A percentile compares a stretch with the other conserved stretches of the same genome.
phyloP scores from a whole-genome alignment of 179 eudicot genomes.

The Sideroxylon spinosum region DNA sequence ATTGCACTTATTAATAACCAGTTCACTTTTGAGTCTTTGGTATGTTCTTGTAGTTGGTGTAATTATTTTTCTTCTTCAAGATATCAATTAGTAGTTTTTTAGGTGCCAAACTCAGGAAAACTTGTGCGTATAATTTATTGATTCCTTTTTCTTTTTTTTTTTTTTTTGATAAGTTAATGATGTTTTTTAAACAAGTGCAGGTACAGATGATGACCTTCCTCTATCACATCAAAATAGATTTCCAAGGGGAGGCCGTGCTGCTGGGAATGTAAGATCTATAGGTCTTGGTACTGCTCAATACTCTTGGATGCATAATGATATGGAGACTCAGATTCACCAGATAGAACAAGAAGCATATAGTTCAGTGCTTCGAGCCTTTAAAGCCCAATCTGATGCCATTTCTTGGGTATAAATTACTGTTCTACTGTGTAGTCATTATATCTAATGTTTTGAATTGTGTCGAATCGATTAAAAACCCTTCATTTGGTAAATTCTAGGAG shows the following conservation, averaged over 20 bases:
- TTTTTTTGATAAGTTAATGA: too few species aligned
- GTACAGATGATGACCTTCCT: conserved; percentile 88
- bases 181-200: conserved; percentile 29
- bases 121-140: too few species aligned
- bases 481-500: conserved; percentile 47
- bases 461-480: conserved; percentile 21
- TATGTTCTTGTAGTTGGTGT: too few species aligned
- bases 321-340: conserved; percentile 74
- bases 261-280: conserved; percentile 63
- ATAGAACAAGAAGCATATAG: conserved; percentile 86
- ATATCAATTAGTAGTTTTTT: too few species aligned
- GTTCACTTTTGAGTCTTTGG: too few species aligned
- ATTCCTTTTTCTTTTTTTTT: too few species aligned
- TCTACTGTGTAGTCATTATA: background rate
- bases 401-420: conserved; percentile 50
- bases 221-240: conserved; percentile 73
- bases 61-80: too few species aligned
- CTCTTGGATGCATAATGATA: conserved; percentile 55
- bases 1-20: too few species aligned
- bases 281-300: conserved; percentile 41
- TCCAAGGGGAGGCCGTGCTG: conserved; percentile 51
- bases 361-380: conserved; percentile 80
- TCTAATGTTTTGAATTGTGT: background rate
- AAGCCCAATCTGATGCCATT: conserved; percentile 93
- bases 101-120: too few species aligned